A percentile compares a stretch with the other conserved stretches of the same genome.
These are phyloP conservation scores for Pyrenophora seminiperda DNA, from an alignment of 2,329 filamentous ascomycete genomes.

Conservation along the genomic window DNA sequence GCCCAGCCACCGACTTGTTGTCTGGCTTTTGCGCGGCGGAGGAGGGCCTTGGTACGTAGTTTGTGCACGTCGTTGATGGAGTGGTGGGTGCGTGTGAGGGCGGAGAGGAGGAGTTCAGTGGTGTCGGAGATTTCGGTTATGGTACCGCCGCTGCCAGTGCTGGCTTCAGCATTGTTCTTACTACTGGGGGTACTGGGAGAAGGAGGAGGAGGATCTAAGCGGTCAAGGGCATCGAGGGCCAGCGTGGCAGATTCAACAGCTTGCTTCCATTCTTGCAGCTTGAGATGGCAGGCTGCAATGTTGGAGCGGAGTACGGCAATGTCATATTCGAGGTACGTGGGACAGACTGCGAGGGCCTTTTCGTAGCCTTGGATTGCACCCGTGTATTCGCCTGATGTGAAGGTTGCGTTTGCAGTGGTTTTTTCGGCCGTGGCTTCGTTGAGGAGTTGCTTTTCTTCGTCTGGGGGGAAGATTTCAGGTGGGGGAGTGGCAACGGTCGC, in stretches of 20 bases:
- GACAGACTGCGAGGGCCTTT: slow-evolving; percentile 76
- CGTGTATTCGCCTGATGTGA: slow-evolving; percentile 71
- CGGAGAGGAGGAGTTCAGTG: slow-evolving; percentile 39
- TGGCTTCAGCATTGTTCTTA: slow-evolving; percentile 53
- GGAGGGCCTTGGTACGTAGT: slow-evolving; percentile 80
- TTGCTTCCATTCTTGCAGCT: slow-evolving; percentile 83
- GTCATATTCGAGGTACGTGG: slow-evolving; percentile 85
- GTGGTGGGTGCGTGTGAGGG: slow-evolving; percentile 36
- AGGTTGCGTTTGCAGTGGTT: slow-evolving; percentile 77
- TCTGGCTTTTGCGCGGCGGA: slow-evolving; percentile 76
- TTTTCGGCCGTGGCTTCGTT: slow-evolving; percentile 75
- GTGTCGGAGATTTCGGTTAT: slow-evolving; percentile 64
- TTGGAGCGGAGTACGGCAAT: slow-evolving; percentile 87
- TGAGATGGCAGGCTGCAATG: slow-evolving; percentile 85
- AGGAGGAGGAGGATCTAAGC: slow-evolving; percentile 62
- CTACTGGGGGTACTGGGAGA: slow-evolving; percentile 25
- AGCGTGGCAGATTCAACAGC: slow-evolving; percentile 74
- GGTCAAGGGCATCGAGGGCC: slow-evolving; percentile 74
- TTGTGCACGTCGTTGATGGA: slow-evolving; percentile 68
- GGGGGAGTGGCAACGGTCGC: slow-evolving; percentile 5
- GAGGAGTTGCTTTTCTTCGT: slow-evolving; percentile 60
- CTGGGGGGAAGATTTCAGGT: slow-evolving; percentile 38
- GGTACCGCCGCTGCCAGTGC: slow-evolving; percentile 58
- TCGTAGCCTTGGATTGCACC: slow-evolving; percentile 84
- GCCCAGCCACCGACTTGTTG: slow-evolving; percentile 78